Base-by-base conservation (phyloP, 306 rosid genomes). In the Alnus rubra region DNA sequence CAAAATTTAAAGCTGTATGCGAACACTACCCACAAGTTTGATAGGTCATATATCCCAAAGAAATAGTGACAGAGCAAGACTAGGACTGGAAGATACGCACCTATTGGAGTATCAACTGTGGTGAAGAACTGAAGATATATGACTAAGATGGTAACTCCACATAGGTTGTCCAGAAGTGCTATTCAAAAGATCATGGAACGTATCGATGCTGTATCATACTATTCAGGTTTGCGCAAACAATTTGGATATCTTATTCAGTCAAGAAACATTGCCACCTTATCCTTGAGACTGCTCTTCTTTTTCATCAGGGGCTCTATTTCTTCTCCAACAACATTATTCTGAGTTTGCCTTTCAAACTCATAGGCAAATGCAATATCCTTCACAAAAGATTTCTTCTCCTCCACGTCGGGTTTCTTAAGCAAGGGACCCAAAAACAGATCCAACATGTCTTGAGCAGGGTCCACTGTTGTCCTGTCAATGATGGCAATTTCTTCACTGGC, bases 391-490 rank as follows among this genome's bases (percentile, higher is more conserved):
- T 83, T 79, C 69, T 76, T 81, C 77, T 87, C 91, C 76, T 82
- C 84, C 82, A 82, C 78, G 16, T 76, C 11, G 53, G 91, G 84
- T 78, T 82, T 92, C 83, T 77, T 89, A 75, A 90, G 81, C 90
- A 87, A 84, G 44, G 94, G 91, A 76, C 97, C 98, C 80, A 94
- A 85, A 82, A 88, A 88, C 83, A 94, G 82, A 75, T 91, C 85
- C 78, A 92, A 80, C 97, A 94, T 92, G 73, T 90, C 94, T 76
- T 80, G 94, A 78, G 96, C 94, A 78, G 97, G 92, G 82, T 94
- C 85, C 74, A 79, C 89, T 28, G 85, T 78, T 78, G 74, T 81
- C 44, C 70, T 44, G 62, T 81, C 78, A 75, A 50, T 76, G 56
- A 72, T 54, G 69, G 23, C 63, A 60, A 12, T 74, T 83, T 79